Evolutionary conservation across 495 filamentous ascomycete genomes (phyloP).

Genomic region (Lineolata rhizophorae): DNA sequence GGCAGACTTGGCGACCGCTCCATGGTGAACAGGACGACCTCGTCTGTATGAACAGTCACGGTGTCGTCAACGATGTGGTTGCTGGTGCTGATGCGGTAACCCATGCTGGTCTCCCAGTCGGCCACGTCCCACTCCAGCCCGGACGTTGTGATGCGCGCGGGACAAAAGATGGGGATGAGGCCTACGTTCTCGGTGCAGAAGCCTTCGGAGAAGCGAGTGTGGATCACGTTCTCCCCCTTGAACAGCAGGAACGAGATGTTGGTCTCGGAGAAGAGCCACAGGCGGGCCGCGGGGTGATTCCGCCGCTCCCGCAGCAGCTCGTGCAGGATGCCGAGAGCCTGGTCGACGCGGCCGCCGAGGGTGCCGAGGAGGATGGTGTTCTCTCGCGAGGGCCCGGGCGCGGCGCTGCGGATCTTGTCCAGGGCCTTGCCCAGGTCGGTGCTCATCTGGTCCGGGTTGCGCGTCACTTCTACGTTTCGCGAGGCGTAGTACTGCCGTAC

Average conservation of each 20-base stretch:
- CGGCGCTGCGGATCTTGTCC: not conserved
- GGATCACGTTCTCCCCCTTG: constrained; percentile 42
- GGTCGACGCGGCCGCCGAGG: constrained; percentile 76
- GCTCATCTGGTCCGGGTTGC: constrained; percentile 56
- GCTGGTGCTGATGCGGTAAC: constrained; percentile 73
- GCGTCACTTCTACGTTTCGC: constrained; percentile 30
- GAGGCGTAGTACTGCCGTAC: constrained; percentile 36
- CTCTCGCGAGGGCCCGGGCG: constrained; percentile 8
- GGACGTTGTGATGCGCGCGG: constrained; percentile 46
- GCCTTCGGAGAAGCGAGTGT: constrained; percentile 18
- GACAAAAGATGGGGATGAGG: constrained; percentile 60
- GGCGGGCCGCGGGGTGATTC: constrained; percentile 10
- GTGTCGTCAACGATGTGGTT: constrained; percentile 45
- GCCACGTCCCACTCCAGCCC: constrained; percentile 82
- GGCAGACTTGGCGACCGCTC: too few species aligned
- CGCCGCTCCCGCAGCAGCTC: constrained; percentile 30
- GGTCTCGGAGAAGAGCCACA: constrained; percentile 45
- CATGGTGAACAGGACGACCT: too few species aligned
- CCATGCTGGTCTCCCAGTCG: constrained; percentile 63
- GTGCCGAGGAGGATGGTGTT: constrained; percentile 57
- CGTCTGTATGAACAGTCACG: too few species aligned
- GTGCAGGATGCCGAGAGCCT: constrained; percentile 71
- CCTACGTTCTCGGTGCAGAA: constrained; percentile 48
- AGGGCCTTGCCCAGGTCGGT: constrained; percentile 69
- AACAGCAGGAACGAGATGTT: constrained; percentile 63